These are phyloP conservation scores for Fagopyrum homotropicum DNA, from an alignment of 148 eudicot genomes.

Conservation along the genomic window DNA sequence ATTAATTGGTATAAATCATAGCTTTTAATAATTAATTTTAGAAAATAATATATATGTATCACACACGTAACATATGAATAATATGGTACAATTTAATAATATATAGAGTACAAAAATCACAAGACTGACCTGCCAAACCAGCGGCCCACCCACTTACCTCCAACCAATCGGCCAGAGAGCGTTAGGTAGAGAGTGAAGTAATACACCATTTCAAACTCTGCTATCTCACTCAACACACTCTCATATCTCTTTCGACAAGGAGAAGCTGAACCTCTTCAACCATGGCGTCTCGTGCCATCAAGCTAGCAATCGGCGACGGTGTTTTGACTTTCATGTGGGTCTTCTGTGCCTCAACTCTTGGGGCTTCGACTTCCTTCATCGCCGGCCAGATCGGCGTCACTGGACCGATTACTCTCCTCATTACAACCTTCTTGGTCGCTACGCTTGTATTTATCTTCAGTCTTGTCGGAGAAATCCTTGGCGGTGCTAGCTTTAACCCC, in stretches of 20 bases:
- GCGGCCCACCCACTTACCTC: conserved; percentile 1
- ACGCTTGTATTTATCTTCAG: conserved; percentile 21
- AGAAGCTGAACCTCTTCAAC: background rate
- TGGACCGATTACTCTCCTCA: conserved; percentile 18
- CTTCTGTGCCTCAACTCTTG: conserved; percentile 52
- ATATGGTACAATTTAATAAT: no score
- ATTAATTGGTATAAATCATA: no score
- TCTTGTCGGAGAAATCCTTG: conserved; percentile 19
- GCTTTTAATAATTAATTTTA: no score
- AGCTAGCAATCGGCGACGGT: conserved; percentile 45
- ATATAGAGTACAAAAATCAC: background rate
- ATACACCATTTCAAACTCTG: background rate
- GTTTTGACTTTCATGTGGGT: conserved; percentile 64
- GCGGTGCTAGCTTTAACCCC: conserved; percentile 41
- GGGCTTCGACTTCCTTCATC: conserved; percentile 30
- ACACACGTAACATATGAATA: no score
- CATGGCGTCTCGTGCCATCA: conserved; percentile 32
- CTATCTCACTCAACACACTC: background rate
- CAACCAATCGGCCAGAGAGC: background rate
- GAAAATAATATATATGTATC: no score
- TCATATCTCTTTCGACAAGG: background rate
- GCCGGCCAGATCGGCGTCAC: conserved; percentile 32
- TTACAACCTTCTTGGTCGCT: conserved; percentile 16
- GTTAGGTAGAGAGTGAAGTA: background rate
- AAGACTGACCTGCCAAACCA: background rate